Conservation (phyloP, 163 green algal species). For the Scenedesmus sp. region DNA sequence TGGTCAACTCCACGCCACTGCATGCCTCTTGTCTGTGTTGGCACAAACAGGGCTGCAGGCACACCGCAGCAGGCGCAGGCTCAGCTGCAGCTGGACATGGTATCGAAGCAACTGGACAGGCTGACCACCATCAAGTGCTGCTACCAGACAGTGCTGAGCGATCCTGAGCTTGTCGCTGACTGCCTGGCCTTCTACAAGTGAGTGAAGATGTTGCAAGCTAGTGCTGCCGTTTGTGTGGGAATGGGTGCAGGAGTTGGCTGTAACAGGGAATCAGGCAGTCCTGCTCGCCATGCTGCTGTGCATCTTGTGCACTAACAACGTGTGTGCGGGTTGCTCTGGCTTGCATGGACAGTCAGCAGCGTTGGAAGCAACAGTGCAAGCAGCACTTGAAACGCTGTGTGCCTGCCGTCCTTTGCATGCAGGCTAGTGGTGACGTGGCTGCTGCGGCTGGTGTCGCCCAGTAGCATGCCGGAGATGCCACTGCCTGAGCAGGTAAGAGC, state of each 20-base stretch:
- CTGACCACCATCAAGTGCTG: conserved; percentile 33
- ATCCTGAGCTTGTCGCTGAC: conserved; percentile 65
- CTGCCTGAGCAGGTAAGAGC: conserved; percentile 64
- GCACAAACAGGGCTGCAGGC: conserved; percentile 13
- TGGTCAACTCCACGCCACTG: neutral
- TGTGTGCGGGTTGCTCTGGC: neutral
- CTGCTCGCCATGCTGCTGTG: neutral
- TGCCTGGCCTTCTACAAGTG: conserved; percentile 73
- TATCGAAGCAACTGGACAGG: neutral
- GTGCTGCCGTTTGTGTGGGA: too few relatives aligned
- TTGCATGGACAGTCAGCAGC: neutral
- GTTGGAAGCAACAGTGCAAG: neutral
- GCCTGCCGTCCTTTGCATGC: conserved; percentile 47
- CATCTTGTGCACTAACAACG: neutral
- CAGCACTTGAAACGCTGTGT: neutral
- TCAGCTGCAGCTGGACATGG: neutral
- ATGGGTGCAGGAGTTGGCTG: neutral
- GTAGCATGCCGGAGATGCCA: conserved; percentile 66
- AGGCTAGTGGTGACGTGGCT: conserved; percentile 82
- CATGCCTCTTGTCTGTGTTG: neutral
- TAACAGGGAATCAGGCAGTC: neutral
- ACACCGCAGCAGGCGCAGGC: neutral
- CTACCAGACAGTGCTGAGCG: conserved; percentile 54
- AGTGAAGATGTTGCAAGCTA: neutral
- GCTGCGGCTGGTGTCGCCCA: conserved; percentile 68